Conservation (phyloP, 805 yeast genomes). For the Nakazawaea pomicola region DNA sequence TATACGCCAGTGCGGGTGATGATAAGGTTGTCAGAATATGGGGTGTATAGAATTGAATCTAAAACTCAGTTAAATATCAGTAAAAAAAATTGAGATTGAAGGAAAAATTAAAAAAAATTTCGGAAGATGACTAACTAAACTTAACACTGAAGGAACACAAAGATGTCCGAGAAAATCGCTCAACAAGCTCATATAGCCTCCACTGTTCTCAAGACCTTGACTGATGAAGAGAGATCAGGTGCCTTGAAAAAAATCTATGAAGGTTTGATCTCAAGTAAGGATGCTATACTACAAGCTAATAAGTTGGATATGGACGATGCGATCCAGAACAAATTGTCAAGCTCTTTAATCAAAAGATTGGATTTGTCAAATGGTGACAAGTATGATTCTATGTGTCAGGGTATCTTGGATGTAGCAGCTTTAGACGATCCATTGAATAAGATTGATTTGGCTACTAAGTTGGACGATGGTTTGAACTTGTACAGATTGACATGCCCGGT, state of each 20-base stretch:
- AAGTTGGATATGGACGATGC: conserved; percentile 71
- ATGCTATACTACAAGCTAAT: conserved; percentile 67
- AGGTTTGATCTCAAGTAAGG: conserved; percentile 55
- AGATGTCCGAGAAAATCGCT: conserved; percentile 73
- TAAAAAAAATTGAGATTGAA: background rate
- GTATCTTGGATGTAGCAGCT: conserved; percentile 84
- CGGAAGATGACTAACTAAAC: background rate
- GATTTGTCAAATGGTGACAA: conserved; percentile 81
- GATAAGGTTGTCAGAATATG: conserved; percentile 68
- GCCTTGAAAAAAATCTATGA: conserved; percentile 74
- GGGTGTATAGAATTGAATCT: conserved; percentile 29
- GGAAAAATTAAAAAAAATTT: background rate
- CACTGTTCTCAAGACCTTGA: conserved; percentile 70
- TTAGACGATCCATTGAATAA: conserved; percentile 93
- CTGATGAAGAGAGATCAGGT: conserved; percentile 64
- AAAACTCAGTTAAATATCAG: background rate
- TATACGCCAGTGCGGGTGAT: conserved; percentile 82
- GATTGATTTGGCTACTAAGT: conserved; percentile 70
- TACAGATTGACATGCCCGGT: conserved; percentile 89
- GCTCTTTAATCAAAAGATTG: conserved; percentile 75
- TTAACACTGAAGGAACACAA: too few relatives aligned
- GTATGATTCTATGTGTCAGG: conserved; percentile 91
- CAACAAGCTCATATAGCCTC: conserved; percentile 79
- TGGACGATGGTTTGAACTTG: conserved; percentile 85
- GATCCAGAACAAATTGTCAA: conserved; percentile 49